Evolutionary conservation across 192 early-diverging fungal species (phyloP), one percentile per base, ranked within the genome.

Genomic region (Coemansia javaensis): DNA sequence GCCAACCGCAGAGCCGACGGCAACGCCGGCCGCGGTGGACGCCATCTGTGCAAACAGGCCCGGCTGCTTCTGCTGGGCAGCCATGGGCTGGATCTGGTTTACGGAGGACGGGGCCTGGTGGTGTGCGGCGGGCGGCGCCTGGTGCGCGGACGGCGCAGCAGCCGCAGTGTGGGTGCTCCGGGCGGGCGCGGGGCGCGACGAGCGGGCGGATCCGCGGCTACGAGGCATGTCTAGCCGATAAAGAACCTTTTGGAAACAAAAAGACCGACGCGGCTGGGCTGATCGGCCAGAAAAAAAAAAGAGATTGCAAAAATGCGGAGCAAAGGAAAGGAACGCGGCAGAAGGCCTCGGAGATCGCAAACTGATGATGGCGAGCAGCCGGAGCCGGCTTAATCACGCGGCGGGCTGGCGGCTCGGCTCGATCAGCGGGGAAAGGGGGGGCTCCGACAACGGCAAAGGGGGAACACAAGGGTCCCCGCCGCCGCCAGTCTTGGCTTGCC

Each of bases 1-100:
- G 38, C 83, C 87, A 28, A 89, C 79, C 35, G 87, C 86, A 42
- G 82, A 84, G 40, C 90, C 93, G n/a, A 95, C 85, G 52, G 90
- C 93, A 34, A 91, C 90, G 77, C 90, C 90, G 35, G 88, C 93
- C 44, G 90, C 93, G 17, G 93, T 93, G 13, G 90, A 77, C n/a
- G 90, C 93, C 89, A 93, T 91, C 74, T 93, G 65, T 14, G 65
- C 50, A 59, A 75, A 56, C 30, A 90, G 50, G 32, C 85, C 85
- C 21, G 86, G 85, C 63, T 87, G 84, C 66, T 82, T 80, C 17
- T 82, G 82, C 53, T 45, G 57, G 22, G 71, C 67, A 24, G 62
- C 61, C 30, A 69, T 75, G 37, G 75, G 66, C 27, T 79, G n/a
- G n/a, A n/a, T n/a, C n/a, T n/a, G n/a, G n/a, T n/a, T n/a, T n/a